Percentiles rank a stretch among this genome's conserved stretches.
Conservation (phyloP, 768 basidiomycete species). For the Rubroboletus pulcherrimus region DNA sequence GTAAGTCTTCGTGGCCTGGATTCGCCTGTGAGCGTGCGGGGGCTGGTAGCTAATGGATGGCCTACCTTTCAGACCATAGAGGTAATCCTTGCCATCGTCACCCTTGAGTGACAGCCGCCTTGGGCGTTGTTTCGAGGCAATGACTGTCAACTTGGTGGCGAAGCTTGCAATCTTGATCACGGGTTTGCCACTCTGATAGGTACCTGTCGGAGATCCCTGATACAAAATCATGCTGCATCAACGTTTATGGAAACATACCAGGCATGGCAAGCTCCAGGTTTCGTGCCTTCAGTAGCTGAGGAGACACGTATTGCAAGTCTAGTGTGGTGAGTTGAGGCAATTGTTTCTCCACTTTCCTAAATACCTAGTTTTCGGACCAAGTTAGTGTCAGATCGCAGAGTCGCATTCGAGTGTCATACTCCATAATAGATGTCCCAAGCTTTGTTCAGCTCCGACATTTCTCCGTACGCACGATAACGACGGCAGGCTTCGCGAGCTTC, state of each 20-base stretch:
- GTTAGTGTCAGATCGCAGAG: neutral
- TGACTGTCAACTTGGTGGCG: conserved; percentile 85
- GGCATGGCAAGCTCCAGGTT: conserved; percentile 95
- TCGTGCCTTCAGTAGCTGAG: conserved; percentile 80
- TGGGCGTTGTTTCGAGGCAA: conserved; percentile 95
- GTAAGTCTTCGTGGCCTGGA: conserved; percentile 94
- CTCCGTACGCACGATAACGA: conserved; percentile 81
- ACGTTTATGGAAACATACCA: conserved; percentile 42
- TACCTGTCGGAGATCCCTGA: conserved; percentile 47
- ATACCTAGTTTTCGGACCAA: conserved; percentile 53
- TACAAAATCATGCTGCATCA: neutral
- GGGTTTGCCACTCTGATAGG: conserved; percentile 85
- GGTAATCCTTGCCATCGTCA: conserved; percentile 89
- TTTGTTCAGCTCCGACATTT: conserved; percentile 86
- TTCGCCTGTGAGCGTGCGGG: neutral
- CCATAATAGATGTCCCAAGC: conserved; percentile 99
- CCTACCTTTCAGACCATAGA: conserved; percentile 85
- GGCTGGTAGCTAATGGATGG: too few relatives aligned
- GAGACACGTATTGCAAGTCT: conserved; percentile 97
- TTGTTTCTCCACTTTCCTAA: conserved; percentile 95
- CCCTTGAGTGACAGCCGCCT: conserved; percentile 84
- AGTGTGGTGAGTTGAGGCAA: conserved; percentile 83
- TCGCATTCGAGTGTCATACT: conserved; percentile 40
- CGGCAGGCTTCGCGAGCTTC: conserved; percentile 91
- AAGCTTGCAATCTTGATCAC: conserved; percentile 83